Percentiles rank a stretch among this genome's conserved stretches.
Evolutionary conservation across 140 eudicot species (phyloP).

Genomic region (Bidens hawaiensis): DNA sequence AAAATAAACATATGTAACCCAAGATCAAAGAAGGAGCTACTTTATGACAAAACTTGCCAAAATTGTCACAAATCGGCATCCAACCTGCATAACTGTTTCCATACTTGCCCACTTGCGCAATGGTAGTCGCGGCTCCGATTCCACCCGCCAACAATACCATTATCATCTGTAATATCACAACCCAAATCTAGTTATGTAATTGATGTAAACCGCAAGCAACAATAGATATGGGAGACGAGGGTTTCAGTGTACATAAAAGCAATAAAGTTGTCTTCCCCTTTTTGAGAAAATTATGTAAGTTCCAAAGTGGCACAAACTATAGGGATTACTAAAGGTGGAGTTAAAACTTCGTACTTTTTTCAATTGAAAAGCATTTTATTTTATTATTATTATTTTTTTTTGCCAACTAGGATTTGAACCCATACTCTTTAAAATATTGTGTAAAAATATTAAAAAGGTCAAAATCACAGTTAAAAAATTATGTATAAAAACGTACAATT

Average conservation of each 20-base stretch:
- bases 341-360: too few species aligned
- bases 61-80: slow-evolving; percentile 60
- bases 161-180: background rate
- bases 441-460: too few species aligned
- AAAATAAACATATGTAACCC: slow-evolving; percentile 27
- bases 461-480: too few species aligned
- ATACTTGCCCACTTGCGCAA: slow-evolving; percentile 57
- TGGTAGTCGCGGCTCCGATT: slow-evolving; percentile 52
- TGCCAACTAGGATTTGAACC: too few species aligned
- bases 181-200: background rate
- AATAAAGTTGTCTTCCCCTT: background rate
- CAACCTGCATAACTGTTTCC: slow-evolving; percentile 68
- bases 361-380: too few species aligned
- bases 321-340: too few species aligned
- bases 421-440: too few species aligned
- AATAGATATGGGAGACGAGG: background rate
- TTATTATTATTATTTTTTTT: too few species aligned
- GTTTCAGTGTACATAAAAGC: slow-evolving; percentile 5
- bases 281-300: slow-evolving; percentile 1
- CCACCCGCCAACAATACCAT: slow-evolving; percentile 39
- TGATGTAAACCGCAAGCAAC: background rate
- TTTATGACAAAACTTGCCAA: slow-evolving; percentile 46
- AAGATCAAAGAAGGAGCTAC: slow-evolving; percentile 21
- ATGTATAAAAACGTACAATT: too few species aligned
- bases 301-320: background rate